Percentiles rank a stretch among this genome's conserved stretches.
phyloP scores from a whole-genome alignment of 768 basidiomycete genomes.

The Cyclocybe aegerita region DNA sequence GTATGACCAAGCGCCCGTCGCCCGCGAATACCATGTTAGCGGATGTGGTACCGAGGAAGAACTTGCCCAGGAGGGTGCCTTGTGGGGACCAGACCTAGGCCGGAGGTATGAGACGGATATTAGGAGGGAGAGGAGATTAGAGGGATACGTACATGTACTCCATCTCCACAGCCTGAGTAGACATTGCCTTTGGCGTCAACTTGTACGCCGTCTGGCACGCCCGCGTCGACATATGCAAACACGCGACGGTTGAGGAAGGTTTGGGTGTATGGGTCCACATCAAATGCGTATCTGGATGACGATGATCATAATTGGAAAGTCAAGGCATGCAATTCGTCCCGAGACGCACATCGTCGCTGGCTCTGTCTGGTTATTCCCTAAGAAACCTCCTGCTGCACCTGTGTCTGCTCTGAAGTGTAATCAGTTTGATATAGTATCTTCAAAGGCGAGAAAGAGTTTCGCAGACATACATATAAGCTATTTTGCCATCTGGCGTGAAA shows the following conservation, averaged over 20 bases:
- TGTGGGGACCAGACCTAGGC: constrained; percentile 41
- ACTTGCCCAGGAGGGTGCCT: constrained; percentile 61
- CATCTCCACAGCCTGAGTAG: constrained; percentile 65
- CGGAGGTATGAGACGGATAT: not conserved
- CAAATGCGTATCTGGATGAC: constrained; percentile 58
- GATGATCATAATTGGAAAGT: not conserved
- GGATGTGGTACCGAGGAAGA: constrained; percentile 46
- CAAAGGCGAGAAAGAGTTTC: not conserved
- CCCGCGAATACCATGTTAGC: constrained; percentile 47
- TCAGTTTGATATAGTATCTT: not conserved
- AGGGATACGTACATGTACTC: constrained; percentile 58
- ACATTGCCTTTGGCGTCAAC: constrained; percentile 64
- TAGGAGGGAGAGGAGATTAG: not conserved
- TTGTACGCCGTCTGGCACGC: constrained; percentile 66
- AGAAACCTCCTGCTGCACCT: constrained; percentile 42
- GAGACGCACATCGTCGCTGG: constrained; percentile 66
- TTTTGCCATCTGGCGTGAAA: constrained; percentile 62
- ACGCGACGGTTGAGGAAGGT: constrained; percentile 57
- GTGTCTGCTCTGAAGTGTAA: constrained; percentile 45
- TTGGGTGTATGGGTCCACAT: constrained; percentile 56
- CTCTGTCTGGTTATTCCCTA: constrained; percentile 51
- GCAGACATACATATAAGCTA: constrained; percentile 56
- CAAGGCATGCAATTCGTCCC: not conserved
- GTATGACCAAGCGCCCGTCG: constrained; percentile 36
- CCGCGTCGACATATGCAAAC: constrained; percentile 64